Evolutionary conservation across 2,329 filamentous ascomycete species (phyloP).

Genomic region (Coniochaeta sp.): DNA sequence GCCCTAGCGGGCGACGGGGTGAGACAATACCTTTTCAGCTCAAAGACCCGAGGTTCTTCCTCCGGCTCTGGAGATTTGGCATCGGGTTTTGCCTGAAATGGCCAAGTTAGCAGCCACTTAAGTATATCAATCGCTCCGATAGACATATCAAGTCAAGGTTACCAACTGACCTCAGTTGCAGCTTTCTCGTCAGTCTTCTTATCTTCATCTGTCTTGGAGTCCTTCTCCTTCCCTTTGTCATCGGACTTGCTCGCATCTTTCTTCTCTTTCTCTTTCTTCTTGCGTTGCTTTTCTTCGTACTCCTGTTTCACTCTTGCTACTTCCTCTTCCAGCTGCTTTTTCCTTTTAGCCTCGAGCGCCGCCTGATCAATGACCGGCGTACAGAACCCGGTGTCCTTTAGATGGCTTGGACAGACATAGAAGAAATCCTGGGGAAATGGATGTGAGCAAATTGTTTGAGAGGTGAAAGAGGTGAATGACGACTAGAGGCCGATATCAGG

Average conservation of each 20-base stretch:
- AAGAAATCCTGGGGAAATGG: constrained; percentile 64
- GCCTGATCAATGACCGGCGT: constrained; percentile 64
- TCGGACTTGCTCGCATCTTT: constrained; percentile 41
- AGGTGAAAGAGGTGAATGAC: neutral
- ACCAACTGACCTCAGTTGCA: constrained; percentile 20
- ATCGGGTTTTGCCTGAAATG: neutral
- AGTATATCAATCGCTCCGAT: no score
- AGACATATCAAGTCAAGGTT: no score
- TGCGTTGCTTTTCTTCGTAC: constrained; percentile 64
- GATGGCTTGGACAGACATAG: constrained; percentile 76
- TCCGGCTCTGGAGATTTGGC: constrained; percentile 34
- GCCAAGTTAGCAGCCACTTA: neutral
- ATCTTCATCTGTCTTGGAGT: constrained; percentile 34
- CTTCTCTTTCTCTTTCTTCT: constrained; percentile 57
- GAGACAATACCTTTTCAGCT: constrained; percentile 63
- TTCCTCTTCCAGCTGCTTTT: constrained; percentile 59
- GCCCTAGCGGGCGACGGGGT: neutral
- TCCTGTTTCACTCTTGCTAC: constrained; percentile 63
- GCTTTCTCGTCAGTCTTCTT: constrained; percentile 31
- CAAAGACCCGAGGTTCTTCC: constrained; percentile 72
- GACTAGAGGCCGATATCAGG: neutral
- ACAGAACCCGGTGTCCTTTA: constrained; percentile 79
- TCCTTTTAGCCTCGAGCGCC: constrained; percentile 54
- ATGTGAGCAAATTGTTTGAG: neutral
- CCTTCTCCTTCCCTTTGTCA: constrained; percentile 34